Base-by-base conservation (phyloP, 2,329 filamentous ascomycete species). In the Laburnicola sp. region DNA sequence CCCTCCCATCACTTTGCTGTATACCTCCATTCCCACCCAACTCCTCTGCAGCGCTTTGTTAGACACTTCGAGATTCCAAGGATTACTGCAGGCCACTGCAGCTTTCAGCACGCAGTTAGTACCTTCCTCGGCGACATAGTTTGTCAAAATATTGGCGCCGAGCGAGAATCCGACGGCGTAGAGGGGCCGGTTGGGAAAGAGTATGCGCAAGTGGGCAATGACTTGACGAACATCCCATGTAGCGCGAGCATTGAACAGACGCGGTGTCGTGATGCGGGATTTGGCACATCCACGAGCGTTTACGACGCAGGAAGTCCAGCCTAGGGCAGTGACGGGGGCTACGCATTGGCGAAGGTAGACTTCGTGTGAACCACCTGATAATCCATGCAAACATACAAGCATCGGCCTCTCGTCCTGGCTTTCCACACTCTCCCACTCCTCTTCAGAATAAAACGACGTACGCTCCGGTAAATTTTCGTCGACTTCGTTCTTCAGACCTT, bases 91-190 rank as follows among this genome's bases (percentile, higher is more conserved):
- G 1, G 85, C 79, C 8, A 92, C 81, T 1, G 83, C 84, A 1
- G 85, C 88, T 65, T 86, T 86, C 28, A 94, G 74, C 2, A 81
- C 74, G 60, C 89, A 93, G 23, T 80, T 69, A 6, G 81, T 76
- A 0, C 91, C 93, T 76, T 97, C 93, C 72, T 99, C 94, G 9
- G 87, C 94, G 28, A 96, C 80, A 67, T 97, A 99, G 72, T 97
- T 99, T 4, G 91, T 92, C 54, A 99, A 74, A 62, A 99, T 97
- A 68, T 97, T 99, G 21, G 91, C 94, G 11, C 94, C 94, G 0
- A 99, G 79, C 0, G 90, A 96, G 75, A 96, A 99, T 0, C 94
- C 95, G 45, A 97, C 81, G 2, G 86, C 94, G 70, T 93, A 97
- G 2, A 99, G 76, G 0, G 90, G 91, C 44, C 94, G 81, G 60